A percentile compares a stretch with the other conserved stretches of the same genome.
Conservation (phyloP, 306 rosid genomes). For the Vicia faba region DNA sequence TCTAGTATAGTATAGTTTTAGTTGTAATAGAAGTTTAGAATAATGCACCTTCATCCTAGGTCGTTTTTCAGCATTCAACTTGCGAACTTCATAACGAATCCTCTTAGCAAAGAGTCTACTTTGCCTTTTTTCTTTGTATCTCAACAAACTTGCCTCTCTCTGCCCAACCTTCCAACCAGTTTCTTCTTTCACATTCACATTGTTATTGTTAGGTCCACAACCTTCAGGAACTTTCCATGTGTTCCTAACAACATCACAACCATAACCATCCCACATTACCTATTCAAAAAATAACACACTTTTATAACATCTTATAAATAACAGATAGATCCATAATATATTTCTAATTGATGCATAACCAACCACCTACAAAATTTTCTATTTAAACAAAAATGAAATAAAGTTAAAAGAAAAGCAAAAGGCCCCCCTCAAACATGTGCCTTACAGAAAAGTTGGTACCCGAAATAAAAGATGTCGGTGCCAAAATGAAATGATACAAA, state of each 20-base stretch:
- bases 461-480: not conserved
- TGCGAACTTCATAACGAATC: constrained; percentile 87
- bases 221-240: constrained; percentile 63
- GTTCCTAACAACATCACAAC: constrained; percentile 50
- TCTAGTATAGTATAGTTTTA: not conserved
- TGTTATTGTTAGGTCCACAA: constrained; percentile 17
- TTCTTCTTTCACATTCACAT: constrained; percentile 42
- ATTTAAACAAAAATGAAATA: not conserved
- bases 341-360: not conserved
- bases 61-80: constrained; percentile 86
- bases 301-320: not conserved
- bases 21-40: not conserved
- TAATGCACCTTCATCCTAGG: constrained; percentile 85
- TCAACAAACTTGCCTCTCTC: constrained; percentile 83
- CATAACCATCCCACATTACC: constrained; percentile 52
- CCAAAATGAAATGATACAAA: constrained; percentile 18
- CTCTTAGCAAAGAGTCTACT: constrained; percentile 78
- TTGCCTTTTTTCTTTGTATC: constrained; percentile 88
- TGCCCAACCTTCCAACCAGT: constrained; percentile 49
- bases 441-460: not conserved
- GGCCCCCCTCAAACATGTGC: not conserved
- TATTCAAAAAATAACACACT: constrained; percentile 17
- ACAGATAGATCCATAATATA: not conserved
- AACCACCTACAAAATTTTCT: not conserved
- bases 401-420: not conserved